Percentiles rank a stretch among this genome's conserved stretches.
phyloP scores from a whole-genome alignment of 441 rosid genomes.

The Populus tomentosa region DNA sequence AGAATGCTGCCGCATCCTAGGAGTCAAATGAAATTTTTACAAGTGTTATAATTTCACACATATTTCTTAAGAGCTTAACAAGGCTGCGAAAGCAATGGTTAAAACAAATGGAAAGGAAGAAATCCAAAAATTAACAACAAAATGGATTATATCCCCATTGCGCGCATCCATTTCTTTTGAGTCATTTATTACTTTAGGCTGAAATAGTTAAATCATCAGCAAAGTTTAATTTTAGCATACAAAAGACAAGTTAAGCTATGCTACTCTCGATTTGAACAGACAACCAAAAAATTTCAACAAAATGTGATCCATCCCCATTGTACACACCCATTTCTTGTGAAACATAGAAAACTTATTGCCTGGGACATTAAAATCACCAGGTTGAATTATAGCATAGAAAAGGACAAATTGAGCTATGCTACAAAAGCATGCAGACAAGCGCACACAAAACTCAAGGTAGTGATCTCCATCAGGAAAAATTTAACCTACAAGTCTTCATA shows the following conservation, averaged over 20 bases:
- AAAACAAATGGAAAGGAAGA: background rate
- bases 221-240: background rate
- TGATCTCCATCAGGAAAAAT: background rate
- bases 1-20: constrained; percentile 84
- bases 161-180: background rate
- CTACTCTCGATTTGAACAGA: background rate
- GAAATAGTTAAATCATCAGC: background rate
- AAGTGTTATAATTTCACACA: background rate
- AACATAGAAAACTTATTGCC: background rate
- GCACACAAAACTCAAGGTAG: background rate
- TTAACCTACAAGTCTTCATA: background rate
- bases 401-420: background rate
- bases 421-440: background rate
- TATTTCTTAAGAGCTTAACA: background rate
- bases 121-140: background rate
- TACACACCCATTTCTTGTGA: background rate
- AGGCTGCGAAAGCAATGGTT: background rate
- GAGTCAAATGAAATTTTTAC: constrained; percentile 9
- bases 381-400: background rate
- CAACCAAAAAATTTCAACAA: background rate
- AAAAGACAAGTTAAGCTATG: background rate
- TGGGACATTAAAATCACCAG: background rate
- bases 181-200: background rate
- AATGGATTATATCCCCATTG: background rate
- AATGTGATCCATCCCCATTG: background rate